Evolutionary conservation across 1,284 basidiomycete genomes (phyloP), one percentile per base, ranked within the genome.

Genomic region (Cutaneotrichosporon sp.): DNA sequence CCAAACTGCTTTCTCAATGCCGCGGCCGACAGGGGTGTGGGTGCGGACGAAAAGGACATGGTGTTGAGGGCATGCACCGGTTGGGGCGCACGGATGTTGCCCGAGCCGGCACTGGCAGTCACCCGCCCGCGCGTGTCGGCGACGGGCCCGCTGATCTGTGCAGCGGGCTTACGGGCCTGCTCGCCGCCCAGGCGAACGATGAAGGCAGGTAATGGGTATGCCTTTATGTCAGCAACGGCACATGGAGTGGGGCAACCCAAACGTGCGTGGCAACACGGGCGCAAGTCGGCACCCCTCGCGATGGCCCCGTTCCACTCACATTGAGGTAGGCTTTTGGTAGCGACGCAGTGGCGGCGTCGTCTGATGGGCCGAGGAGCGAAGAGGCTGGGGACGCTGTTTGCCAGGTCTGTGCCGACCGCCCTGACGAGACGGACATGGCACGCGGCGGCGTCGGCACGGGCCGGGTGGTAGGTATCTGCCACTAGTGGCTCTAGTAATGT

Each of bases 191-290:
- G 18, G n/a, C 30, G 22, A 23, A 49, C 37, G 26, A 52, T 39
- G 34, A 47, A 52, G 13, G 51, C 51, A 0, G 51, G 51, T 14
- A 47, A n/a, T 2, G 51, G 51, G 39, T 52, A 52, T n/a, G 51
- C 20, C 51, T 52, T 34, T 4, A 9, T 14, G 35, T 51, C 33
- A 45, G 36, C 37, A 12, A 4, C n/a, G 10, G 30, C 44, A 7
- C 18, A 17, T 4, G 30, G 8, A 15, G 12, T 34, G 7, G 42
- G 17, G n/a, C n/a, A n/a, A n/a, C n/a, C n/a, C 42, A 10, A 12
- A 34, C n/a, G n/a, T n/a, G n/a, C n/a, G n/a, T n/a, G n/a, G n/a
- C n/a, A n/a, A n/a, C n/a, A n/a, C n/a, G n/a, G n/a, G n/a, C n/a
- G n/a, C n/a, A n/a, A n/a, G n/a, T n/a, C n/a, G n/a, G n/a, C n/a